These are phyloP conservation scores for Neodidymelliopsis sp. DNA, from an alignment of 2,329 filamentous ascomycete species.

Conservation along the genomic window DNA sequence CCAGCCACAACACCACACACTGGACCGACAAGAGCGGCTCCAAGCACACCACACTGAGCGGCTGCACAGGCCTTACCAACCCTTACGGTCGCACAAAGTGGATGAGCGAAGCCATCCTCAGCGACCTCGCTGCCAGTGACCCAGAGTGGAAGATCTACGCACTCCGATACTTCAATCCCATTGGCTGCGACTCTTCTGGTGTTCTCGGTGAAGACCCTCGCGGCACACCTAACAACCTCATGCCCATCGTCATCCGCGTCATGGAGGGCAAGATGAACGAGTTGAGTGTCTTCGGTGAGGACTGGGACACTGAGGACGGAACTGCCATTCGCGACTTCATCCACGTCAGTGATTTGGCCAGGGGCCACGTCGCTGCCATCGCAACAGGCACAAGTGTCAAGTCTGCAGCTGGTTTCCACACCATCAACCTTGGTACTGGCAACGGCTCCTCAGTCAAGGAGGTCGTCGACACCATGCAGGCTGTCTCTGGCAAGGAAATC, in stretches of 20 bases:
- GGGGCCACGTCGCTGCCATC: conserved; percentile 67
- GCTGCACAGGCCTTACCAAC: conserved; percentile 56
- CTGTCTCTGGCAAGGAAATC: not conserved
- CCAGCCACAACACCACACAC: conserved; percentile 48
- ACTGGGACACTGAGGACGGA: conserved; percentile 69
- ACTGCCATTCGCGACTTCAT: conserved; percentile 71
- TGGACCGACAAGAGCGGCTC: conserved; percentile 3
- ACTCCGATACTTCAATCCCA: conserved; percentile 68
- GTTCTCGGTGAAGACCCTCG: conserved; percentile 67
- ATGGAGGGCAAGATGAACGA: conserved; percentile 60
- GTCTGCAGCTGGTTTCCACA: conserved; percentile 18
- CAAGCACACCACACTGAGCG: conserved; percentile 4
- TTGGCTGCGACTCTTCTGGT: conserved; percentile 67
- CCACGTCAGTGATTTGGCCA: conserved; percentile 68
- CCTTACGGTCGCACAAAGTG: conserved; percentile 71
- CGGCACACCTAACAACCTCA: conserved; percentile 66
- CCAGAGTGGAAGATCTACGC: conserved; percentile 67
- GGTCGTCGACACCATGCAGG: conserved; percentile 1
- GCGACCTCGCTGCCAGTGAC: conserved; percentile 65
- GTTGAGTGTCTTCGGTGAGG: conserved; percentile 65
- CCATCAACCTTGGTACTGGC: conserved; percentile 45
- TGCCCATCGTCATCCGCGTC: conserved; percentile 67
- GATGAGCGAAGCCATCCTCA: conserved; percentile 69
- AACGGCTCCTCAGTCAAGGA: not conserved
- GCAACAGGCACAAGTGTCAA: conserved; percentile 21